These are phyloP conservation scores for Alternaria ventricosa DNA, from an alignment of 2,329 filamentous ascomycete genomes.

Conservation along the genomic window DNA sequence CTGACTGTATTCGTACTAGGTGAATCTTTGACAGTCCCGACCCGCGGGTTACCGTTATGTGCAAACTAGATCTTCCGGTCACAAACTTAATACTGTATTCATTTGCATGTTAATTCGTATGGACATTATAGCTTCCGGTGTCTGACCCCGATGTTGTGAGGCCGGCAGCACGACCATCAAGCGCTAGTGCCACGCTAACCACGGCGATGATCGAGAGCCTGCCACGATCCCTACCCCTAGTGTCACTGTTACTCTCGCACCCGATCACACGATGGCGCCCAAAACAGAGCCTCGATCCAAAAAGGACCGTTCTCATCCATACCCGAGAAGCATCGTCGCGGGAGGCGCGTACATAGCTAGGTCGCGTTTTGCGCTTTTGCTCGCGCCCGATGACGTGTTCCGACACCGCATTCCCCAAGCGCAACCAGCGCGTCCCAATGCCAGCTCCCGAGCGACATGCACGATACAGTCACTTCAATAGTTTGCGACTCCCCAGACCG, in stretches of 20 bases:
- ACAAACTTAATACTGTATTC: neutral
- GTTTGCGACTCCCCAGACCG: constrained; percentile 1
- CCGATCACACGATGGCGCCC: constrained; percentile 3
- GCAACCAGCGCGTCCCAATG: neutral
- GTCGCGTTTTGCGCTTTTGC: constrained; percentile 2
- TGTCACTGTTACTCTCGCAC: constrained; percentile 8
- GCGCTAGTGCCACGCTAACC: constrained; percentile 4
- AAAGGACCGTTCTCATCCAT: neutral
- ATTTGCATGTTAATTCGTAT: neutral
- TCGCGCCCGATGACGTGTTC: constrained; percentile 9
- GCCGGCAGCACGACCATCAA: neutral
- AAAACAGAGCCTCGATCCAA: constrained; percentile 2
- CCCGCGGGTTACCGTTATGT: neutral
- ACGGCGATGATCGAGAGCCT: neutral
- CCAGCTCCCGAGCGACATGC: constrained; percentile 1
- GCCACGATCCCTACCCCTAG: constrained; percentile 5
- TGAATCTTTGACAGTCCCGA: neutral
- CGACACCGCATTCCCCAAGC: constrained; percentile 4
- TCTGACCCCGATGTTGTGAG: neutral
- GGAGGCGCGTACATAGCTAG: neutral
- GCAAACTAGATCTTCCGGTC: neutral
- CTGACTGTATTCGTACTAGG: neutral
- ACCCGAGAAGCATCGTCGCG: neutral
- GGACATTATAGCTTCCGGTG: neutral
- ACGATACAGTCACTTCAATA: constrained; percentile 3